Evolutionary conservation across 441 rosid species (phyloP).

Genomic region (Adansonia madagascariensis): DNA sequence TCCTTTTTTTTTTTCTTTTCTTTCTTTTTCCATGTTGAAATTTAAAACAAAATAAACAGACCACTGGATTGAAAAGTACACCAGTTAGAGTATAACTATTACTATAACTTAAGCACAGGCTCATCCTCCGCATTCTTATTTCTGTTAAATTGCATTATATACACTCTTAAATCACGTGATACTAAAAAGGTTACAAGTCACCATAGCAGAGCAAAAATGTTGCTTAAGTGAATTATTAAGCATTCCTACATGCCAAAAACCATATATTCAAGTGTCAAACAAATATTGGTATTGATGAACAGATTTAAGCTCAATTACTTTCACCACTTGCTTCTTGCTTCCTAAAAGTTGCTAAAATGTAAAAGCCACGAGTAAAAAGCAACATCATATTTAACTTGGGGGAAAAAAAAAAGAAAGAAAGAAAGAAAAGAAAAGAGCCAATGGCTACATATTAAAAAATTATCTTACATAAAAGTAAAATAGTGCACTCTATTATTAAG

Average conservation of each 20-base stretch:
- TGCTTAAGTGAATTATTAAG: conserved; percentile 6
- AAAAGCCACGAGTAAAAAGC: neutral
- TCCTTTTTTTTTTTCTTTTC: neutral
- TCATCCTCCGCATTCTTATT: neutral
- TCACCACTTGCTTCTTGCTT: neutral
- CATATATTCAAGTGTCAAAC: neutral
- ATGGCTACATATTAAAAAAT: neutral
- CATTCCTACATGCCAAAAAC: neutral
- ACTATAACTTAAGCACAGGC: neutral
- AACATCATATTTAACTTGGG: neutral
- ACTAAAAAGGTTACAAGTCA: neutral
- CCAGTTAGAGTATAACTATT: neutral
- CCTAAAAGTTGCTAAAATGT: neutral
- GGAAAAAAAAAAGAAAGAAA: too few species aligned
- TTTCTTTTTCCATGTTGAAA: neutral
- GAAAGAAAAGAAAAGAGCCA: neutral
- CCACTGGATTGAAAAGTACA: neutral
- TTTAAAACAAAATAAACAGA: neutral
- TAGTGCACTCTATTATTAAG: neutral
- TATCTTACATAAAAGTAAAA: neutral
- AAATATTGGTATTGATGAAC: neutral
- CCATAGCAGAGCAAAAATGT: neutral
- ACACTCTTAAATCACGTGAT: neutral
- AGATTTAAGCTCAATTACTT: neutral
- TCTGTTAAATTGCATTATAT: conserved; percentile 5